Percentiles rank a stretch among this genome's conserved stretches.
These are phyloP conservation scores for Cynara cardunculus DNA, from an alignment of 129 eudicot species.

Conservation along the genomic window DNA sequence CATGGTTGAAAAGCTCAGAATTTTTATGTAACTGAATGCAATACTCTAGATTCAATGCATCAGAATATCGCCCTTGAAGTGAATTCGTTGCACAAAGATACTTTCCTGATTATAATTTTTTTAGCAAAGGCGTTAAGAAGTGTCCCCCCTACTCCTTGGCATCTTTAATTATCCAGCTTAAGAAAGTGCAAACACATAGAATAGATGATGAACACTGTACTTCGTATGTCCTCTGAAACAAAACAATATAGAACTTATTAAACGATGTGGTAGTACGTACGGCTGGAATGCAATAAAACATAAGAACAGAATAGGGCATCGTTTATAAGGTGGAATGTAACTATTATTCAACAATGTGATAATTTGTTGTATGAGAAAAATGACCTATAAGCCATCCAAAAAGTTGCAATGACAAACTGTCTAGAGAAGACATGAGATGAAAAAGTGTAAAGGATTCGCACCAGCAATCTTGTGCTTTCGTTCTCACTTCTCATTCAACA, in stretches of 20 bases:
- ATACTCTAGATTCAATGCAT: neutral
- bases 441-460: too few species aligned
- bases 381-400: neutral
- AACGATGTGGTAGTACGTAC: neutral
- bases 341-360: too few species aligned
- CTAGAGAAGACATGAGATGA: too few species aligned
- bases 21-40: neutral
- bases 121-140: neutral
- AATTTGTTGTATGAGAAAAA: neutral
- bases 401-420: neutral
- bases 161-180: constrained; percentile 6
- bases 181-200: neutral
- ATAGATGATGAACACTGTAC: neutral
- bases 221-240: neutral
- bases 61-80: constrained; percentile 3
- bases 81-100: neutral
- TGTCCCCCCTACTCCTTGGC: neutral
- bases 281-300: constrained; percentile 5
- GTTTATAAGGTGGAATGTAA: neutral
- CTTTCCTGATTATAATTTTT: neutral
- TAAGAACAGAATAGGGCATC: neutral
- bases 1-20: constrained; percentile 14
- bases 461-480: too few species aligned
- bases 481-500: too few species aligned
- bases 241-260: neutral